These are phyloP conservation scores for Fusarium subglutinans DNA, from an alignment of 2,329 filamentous ascomycete species.

Conservation along the genomic window DNA sequence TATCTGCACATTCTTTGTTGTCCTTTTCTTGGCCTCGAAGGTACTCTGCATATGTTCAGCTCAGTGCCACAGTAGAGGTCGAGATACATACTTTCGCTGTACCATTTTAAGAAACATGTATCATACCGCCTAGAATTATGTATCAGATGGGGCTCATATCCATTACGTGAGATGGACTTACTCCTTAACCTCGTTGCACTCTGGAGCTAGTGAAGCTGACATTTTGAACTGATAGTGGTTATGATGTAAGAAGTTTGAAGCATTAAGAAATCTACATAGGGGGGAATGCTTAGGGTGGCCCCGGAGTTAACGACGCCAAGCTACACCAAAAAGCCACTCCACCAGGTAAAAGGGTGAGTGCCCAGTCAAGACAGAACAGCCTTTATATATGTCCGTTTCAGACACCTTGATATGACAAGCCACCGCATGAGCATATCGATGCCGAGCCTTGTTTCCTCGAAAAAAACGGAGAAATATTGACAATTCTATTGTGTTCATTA, in stretches of 20 bases:
- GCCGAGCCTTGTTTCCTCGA: neutral
- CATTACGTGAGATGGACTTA: slow-evolving; percentile 55
- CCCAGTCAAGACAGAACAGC: neutral
- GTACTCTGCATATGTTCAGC: slow-evolving; percentile 71
- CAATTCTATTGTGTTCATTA: neutral
- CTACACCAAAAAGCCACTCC: slow-evolving; percentile 20
- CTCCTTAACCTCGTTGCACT: slow-evolving; percentile 98
- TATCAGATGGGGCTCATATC: neutral
- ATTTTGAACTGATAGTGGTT: slow-evolving; percentile 59
- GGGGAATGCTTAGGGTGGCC: neutral
- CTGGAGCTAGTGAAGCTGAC: slow-evolving; percentile 93
- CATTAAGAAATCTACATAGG: slow-evolving; percentile 24
- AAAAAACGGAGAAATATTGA: neutral
- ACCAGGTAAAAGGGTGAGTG: neutral
- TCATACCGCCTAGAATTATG: slow-evolving; percentile 79
- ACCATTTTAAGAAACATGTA: slow-evolving; percentile 98
- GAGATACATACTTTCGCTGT: slow-evolving; percentile 85
- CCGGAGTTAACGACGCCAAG: slow-evolving; percentile 15
- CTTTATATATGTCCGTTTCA: neutral
- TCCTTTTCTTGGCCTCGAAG: slow-evolving; percentile 83
- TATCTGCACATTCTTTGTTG: slow-evolving; percentile 82
- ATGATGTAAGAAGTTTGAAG: slow-evolving; percentile 32
- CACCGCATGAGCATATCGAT: neutral
- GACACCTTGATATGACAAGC: neutral
- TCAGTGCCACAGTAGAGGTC: slow-evolving; percentile 1